These are phyloP conservation scores for Penicillium pancosmium DNA, from an alignment of 495 filamentous ascomycete genomes.

Conservation along the genomic window DNA sequence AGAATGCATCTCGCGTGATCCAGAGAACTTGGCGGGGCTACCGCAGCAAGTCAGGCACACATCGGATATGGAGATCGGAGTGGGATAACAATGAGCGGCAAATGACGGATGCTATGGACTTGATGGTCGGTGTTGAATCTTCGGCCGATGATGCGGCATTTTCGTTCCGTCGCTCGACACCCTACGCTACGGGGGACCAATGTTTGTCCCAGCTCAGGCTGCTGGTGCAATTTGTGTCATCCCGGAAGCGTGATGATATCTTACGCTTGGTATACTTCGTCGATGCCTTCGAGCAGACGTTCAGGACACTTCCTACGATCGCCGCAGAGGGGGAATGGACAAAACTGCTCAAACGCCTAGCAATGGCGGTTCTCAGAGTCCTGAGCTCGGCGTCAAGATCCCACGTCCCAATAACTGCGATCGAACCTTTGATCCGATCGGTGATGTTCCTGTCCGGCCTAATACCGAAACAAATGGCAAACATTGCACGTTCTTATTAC, in stretches of 20 bases:
- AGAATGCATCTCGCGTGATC: conserved; percentile 72
- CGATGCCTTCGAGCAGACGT: conserved; percentile 43
- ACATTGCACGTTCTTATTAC: conserved; percentile 46
- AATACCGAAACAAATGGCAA: conserved; percentile 54
- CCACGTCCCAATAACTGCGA: conserved; percentile 22
- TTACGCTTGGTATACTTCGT: conserved; percentile 49
- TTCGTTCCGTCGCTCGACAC: conserved; percentile 23
- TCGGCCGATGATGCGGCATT: conserved; percentile 5
- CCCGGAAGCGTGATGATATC: conserved; percentile 38
- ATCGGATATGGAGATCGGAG: conserved; percentile 58
- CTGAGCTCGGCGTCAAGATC: conserved; percentile 35
- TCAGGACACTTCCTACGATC: conserved; percentile 40
- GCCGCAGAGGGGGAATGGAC: conserved; percentile 51
- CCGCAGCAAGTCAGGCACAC: conserved; percentile 60
- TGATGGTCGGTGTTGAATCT: conserved; percentile 2
- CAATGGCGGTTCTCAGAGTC: conserved; percentile 45
- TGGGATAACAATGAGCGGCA: conserved; percentile 62
- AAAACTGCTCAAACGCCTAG: conserved; percentile 48
- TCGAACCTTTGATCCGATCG: conserved; percentile 42
- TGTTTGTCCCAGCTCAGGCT: conserved; percentile 51
- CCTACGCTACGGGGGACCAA: conserved; percentile 53
- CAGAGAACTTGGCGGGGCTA: conserved; percentile 87
- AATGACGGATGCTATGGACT: conserved; percentile 16
- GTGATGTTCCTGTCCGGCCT: conserved; percentile 41
- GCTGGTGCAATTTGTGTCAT: conserved; percentile 51